Conservation (phyloP, 176 grass and related monocot genomes). For the Musa troglodytarum region DNA sequence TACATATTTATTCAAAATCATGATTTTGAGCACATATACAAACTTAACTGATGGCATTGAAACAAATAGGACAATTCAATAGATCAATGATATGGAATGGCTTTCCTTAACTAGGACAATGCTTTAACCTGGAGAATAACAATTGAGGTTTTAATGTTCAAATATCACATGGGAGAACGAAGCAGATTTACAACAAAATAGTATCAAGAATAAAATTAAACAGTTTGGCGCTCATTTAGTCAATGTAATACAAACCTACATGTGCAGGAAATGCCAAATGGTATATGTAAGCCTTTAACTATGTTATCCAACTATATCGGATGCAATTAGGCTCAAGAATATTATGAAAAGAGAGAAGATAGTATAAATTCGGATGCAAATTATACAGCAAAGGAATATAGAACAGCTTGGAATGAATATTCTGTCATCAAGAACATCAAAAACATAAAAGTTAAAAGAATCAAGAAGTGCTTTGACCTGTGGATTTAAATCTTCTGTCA, state of each 20-base stretch:
- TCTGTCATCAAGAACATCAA: not conserved
- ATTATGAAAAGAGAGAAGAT: not conserved
- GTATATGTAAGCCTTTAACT: not conserved
- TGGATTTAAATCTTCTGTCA: slow-evolving; percentile 54
- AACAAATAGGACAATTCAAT: not conserved
- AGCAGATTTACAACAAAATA: too few species aligned
- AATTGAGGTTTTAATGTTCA: too few species aligned
- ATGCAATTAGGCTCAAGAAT: not conserved
- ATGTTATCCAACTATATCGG: not conserved
- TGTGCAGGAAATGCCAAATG: not conserved
- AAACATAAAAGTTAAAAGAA: not conserved
- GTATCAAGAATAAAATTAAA: too few species aligned
- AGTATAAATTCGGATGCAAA: not conserved
- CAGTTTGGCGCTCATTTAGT: not conserved
- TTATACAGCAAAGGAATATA: not conserved
- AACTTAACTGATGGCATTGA: not conserved
- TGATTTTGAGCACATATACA: not conserved
- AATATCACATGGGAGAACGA: too few species aligned
- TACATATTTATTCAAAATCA: not conserved
- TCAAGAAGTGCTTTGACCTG: slow-evolving; percentile 33
- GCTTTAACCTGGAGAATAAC: not conserved
- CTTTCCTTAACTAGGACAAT: not conserved
- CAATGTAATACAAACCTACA: not conserved
- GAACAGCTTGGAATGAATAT: not conserved
- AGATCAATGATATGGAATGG: not conserved